These are phyloP conservation scores for Apiotrichum montevideense DNA, from an alignment of 1,284 basidiomycete genomes.

Conservation along the genomic window DNA sequence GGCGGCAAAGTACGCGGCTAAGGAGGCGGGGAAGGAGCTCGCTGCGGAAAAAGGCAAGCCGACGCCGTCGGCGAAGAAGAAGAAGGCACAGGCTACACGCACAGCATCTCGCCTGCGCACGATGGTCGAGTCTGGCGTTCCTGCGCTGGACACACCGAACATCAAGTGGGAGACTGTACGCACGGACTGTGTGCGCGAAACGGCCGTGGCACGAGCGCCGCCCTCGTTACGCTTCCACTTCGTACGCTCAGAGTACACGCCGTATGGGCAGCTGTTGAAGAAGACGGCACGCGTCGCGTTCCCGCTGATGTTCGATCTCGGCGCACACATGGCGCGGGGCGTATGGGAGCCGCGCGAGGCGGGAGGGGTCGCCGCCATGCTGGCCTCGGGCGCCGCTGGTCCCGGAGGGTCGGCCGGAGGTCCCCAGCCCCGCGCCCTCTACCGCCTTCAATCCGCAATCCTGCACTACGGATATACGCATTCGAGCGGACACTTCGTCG, in stretches of 20 bases:
- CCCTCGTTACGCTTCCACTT: constrained; percentile 76
- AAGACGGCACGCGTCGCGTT: constrained; percentile 73
- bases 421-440: constrained; percentile 53
- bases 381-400: background rate
- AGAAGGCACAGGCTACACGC: constrained; percentile 61
- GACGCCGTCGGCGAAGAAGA: constrained; percentile 49
- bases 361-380: background rate
- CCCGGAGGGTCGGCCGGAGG: constrained; percentile 21
- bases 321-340: constrained; percentile 54
- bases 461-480: constrained; percentile 80
- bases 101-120: constrained; percentile 58
- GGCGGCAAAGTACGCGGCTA: constrained; percentile 32
- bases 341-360: constrained; percentile 34
- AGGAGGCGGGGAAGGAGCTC: constrained; percentile 6
- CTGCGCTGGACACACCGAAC: constrained; percentile 8
- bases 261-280: constrained; percentile 65
- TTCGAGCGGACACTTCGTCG: constrained; percentile 84
- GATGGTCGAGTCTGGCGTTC: constrained; percentile 52
- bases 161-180: constrained; percentile 37
- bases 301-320: constrained; percentile 77
- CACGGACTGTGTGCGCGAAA: constrained; percentile 34
- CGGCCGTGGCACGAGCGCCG: constrained; percentile 58
- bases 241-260: constrained; percentile 70
- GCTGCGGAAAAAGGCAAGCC: constrained; percentile 10
- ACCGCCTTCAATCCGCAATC: constrained; percentile 72